phyloP scores from a whole-genome alignment of 441 rosid genomes.

The Erodium texanum region DNA sequence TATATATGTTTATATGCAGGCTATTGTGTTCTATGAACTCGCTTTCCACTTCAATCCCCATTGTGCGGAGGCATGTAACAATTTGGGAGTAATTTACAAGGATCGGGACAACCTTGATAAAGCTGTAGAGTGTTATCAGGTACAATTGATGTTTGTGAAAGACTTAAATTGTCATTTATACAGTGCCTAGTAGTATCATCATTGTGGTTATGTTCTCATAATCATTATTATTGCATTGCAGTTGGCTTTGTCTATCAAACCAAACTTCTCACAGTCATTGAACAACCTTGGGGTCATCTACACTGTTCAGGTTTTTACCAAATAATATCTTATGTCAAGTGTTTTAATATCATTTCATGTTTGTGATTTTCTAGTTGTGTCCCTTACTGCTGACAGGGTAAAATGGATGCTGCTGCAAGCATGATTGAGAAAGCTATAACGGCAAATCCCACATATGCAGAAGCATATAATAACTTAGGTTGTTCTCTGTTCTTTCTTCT shows the following conservation, averaged over 20 bases:
- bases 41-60: slow-evolving; percentile 98
- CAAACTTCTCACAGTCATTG: slow-evolving; percentile 91
- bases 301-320: slow-evolving; percentile 83
- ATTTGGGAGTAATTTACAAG: slow-evolving; percentile 93
- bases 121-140: slow-evolving; percentile 99
- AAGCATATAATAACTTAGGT: slow-evolving; percentile 97
- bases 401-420: slow-evolving; percentile 97
- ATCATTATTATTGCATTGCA: slow-evolving; percentile 30
- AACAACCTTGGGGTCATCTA: slow-evolving; percentile 98
- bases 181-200: slow-evolving; percentile 11
- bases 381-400: slow-evolving; percentile 52
- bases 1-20: slow-evolving; percentile 39
- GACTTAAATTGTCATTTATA: slow-evolving; percentile 14
- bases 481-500: slow-evolving; percentile 21
- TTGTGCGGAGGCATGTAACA: slow-evolving; percentile 99
- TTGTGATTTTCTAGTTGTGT: slow-evolving; percentile 15
- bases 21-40: slow-evolving; percentile 92
- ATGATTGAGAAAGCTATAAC: slow-evolving; percentile 95
- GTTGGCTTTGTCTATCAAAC: slow-evolving; percentile 94
- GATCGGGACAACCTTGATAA: slow-evolving; percentile 98
- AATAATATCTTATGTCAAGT: slow-evolving; percentile 13
- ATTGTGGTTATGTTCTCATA: slow-evolving; percentile 2
- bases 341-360: slow-evolving; percentile 6
- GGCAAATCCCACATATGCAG: slow-evolving; percentile 95
- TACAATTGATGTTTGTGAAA: slow-evolving; percentile 19